Base-by-base conservation (phyloP, 352 stramenopile genomes). In the Pythium guiyangense region DNA sequence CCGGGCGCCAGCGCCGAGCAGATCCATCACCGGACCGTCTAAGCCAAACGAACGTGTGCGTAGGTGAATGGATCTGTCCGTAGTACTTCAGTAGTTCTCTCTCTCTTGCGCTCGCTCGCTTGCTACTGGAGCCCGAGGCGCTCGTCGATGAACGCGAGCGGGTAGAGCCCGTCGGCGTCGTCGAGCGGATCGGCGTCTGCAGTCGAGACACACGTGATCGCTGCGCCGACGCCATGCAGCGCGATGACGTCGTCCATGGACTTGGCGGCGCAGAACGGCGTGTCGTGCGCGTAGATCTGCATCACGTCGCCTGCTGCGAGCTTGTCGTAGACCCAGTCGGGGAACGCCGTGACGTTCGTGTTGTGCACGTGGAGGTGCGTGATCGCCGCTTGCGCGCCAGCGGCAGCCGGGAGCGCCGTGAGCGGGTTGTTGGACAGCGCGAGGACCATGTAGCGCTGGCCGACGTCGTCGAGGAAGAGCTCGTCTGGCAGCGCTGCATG, bases 361-460 rank as follows among this genome's bases (percentile, higher is more conserved):
- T 62, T 58, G 40, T 84, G 48, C 26, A 68, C 67, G 6, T 60
- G 62, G 4, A 86, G 48, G 3, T 52, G 58, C n/a, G 59, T 26
- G 42, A 62, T 42, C 20, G 35, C 29, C 10, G 49, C 53, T 0
- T 48, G 37, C 27, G 60, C 55, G 1, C 50, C 56, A 3, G 70
- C 48, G 5, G 47, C 39, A 1, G 58, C 9, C 0, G 73, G 72
- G 2, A 84, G 37, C 17, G 42, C 29, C 42, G 17, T 11, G 4
- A 86, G 27, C 9, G 69, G 63, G 35, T 74, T 80, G 45, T 31
- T 44, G 2, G 65, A 66, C 6, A 80, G 49, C 15, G 54, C 63
- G 20, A 80, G 47, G 6, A 66, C 49, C 25, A 65, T 59, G 44
- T 67, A 75, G 40, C 39, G 54, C n/a, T 72, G 56, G 2, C 49